Evolutionary conservation across 495 filamentous ascomycete species (phyloP), one percentile per base, ranked within the genome.

Genomic region (Cetradonia linearis): DNA sequence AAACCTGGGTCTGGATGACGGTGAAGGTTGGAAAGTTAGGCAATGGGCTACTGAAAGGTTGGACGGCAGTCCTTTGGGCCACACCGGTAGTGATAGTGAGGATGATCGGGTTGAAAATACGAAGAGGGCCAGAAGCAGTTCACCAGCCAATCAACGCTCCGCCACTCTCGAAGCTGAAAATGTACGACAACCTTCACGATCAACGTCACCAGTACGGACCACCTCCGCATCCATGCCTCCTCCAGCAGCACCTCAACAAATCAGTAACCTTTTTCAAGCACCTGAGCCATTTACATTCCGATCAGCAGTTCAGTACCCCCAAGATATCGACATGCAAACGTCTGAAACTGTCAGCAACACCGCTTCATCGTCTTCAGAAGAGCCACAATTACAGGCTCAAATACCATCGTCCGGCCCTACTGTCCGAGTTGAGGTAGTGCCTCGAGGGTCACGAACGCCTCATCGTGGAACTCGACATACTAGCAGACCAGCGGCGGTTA

Each of bases 21-120:
- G 89, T 37, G 90, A 93, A 68, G 89, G 86, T 5, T 89, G 84
- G 83, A 78, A 74, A 63, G 81, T 96, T 30, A 78, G 91, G 62
- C 84, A 84, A 71, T 96, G 91, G 91, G 88, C 84, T 27, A 87
- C 84, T 10, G 88, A 93, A 70, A 80, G 86, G 50, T 73, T 86
- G 38, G 85, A 89, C 56, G 86, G 85, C 30, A 74, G 78, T 38
- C 76, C 77, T 25, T 58, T 72, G 11, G 65, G 64, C 14, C 67
- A 74, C 0, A 67, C 70, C 27, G 78, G 73, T 33, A 73, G 76
- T 38, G 84, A 90, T 31, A 91, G 86, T 66, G 89, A 92, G 59
- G 89, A 93, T 46, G 89, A 93, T 58, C 72, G 69, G 30, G 76
- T 77, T 6, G 80, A 86, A 54, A 66, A 70, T 34, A 78, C 80